phyloP scores from a whole-genome alignment of 306 rosid species.

The Fagus crenata region DNA sequence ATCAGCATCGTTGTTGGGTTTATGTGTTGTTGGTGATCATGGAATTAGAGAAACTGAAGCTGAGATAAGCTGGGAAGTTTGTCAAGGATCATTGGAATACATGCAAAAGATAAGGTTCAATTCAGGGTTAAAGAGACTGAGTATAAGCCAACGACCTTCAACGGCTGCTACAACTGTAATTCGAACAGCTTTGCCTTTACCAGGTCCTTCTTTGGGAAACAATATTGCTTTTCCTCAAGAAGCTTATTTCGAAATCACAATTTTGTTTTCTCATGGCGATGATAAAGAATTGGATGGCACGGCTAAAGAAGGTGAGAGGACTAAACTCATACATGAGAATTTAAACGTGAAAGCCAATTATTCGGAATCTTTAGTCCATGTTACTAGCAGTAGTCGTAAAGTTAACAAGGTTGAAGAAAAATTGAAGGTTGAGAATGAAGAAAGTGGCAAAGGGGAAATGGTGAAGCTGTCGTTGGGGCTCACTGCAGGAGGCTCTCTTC shows the following conservation, averaged over 20 bases:
- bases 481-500: conserved; percentile 54
- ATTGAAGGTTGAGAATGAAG: conserved; percentile 46
- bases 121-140: conserved; percentile 53
- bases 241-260: conserved; percentile 83
- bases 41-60: conserved; percentile 50
- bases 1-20: conserved; percentile 57
- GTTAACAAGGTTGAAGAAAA: conserved; percentile 48
- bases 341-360: conserved; percentile 48
- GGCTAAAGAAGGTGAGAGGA: conserved; percentile 66
- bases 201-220: conserved; percentile 79
- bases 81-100: conserved; percentile 68
- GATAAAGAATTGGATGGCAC: conserved; percentile 44
- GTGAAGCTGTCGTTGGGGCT: conserved; percentile 69
- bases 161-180: conserved; percentile 48
- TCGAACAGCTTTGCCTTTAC: conserved; percentile 71
- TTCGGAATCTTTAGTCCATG: conserved; percentile 65
- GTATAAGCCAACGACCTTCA: conserved; percentile 28
- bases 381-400: conserved; percentile 42
- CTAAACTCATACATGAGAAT: conserved; percentile 55
- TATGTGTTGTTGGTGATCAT: conserved; percentile 49
- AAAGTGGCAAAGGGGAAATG: conserved; percentile 43
- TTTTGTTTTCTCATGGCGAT: conserved; percentile 42
- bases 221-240: conserved; percentile 77
- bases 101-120: conserved; percentile 89
- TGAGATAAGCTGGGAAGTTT: conserved; percentile 80